These are phyloP conservation scores for Medicago truncatula DNA, from an alignment of 306 rosid species.

Conservation along the genomic window MtrunA17r5.0-ANR NC_053049.1:40106001-40106500, in stretches of 20 bases:
- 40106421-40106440: not conserved
- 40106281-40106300: constrained; percentile 41
- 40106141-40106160: constrained; percentile 67
- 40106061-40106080: constrained; percentile 28
- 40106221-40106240: constrained; percentile 28
- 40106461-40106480: not conserved
- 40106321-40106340: constrained; percentile 55
- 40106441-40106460: not conserved
- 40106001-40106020: constrained; percentile 67
- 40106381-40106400: constrained; percentile 35
- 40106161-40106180: constrained; percentile 37
- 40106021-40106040: constrained; percentile 61
- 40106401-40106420: not conserved
- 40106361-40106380: constrained; percentile 10
- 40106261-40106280: constrained; percentile 46
- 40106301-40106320: constrained; percentile 55
- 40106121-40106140: constrained; percentile 48
- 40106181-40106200: constrained; percentile 10
- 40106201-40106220: constrained; percentile 32
- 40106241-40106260: constrained; percentile 11
- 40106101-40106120: not conserved
- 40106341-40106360: constrained; percentile 32
- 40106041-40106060: constrained; percentile 37
- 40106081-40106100: not conserved
- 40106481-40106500: too few relatives aligned